These are phyloP conservation scores for Cytospora leucostoma DNA, from an alignment of 2,329 filamentous ascomycete species.

Conservation along the genomic window DNA sequence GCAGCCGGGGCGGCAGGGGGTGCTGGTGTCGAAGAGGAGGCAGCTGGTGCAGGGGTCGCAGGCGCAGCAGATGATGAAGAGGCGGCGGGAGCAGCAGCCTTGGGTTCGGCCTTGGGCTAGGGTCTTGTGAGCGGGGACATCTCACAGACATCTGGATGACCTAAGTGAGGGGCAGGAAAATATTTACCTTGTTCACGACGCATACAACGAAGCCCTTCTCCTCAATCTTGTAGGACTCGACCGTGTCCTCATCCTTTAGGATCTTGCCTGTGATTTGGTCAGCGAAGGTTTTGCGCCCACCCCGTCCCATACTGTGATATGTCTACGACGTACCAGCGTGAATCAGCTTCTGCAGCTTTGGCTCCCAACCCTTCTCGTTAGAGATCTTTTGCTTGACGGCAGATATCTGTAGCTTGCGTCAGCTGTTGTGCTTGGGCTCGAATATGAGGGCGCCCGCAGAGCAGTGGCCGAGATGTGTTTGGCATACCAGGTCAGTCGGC, in stretches of 20 bases:
- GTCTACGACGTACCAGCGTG: conserved; percentile 75
- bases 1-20: conserved; percentile 54
- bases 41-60: conserved; percentile 61
- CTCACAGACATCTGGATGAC: conserved; percentile 17
- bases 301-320: background rate
- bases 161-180: conserved; percentile 12
- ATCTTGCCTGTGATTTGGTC: conserved; percentile 77
- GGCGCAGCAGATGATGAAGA: conserved; percentile 61
- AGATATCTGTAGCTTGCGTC: conserved; percentile 64
- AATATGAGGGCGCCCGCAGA: conserved; percentile 15
- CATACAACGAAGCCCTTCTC: conserved; percentile 99
- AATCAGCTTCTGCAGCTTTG: conserved; percentile 90
- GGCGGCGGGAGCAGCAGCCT: conserved; percentile 48
- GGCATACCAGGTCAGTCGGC: conserved; percentile 82
- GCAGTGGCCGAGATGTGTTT: conserved; percentile 29
- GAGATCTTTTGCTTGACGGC: conserved; percentile 91
- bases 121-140: conserved; percentile 24
- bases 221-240: conserved; percentile 96
- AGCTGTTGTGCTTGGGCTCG: conserved; percentile 32
- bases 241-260: conserved; percentile 93
- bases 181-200: conserved; percentile 89
- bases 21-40: conserved; percentile 50
- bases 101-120: conserved; percentile 69
- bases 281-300: conserved; percentile 29
- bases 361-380: conserved; percentile 91